Evolutionary conservation across 495 filamentous ascomycete species (phyloP), one percentile per base, ranked within the genome.

Genomic region (Lophiostoma macrostomum): DNA sequence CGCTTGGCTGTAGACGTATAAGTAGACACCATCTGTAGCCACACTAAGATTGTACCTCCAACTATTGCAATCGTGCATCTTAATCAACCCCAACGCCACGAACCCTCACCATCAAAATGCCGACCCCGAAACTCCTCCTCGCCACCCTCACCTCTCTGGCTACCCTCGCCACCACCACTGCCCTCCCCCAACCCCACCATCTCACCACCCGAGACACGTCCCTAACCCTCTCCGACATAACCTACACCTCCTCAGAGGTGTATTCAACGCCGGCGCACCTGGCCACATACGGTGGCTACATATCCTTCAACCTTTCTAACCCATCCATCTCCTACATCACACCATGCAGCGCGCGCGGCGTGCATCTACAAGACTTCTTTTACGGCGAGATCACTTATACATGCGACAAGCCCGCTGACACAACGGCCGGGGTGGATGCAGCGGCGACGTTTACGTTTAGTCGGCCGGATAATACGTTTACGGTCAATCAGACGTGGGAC

Each of bases 231-330:
- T 10, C 1, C 27, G 28, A 53, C 25, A 53, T 53, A 11, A 24
- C 13, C 29, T 53, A 53, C 50, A 3, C 19, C 24, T 46, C 38
- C 38, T 2, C 12, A 14, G 37, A 28, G 20, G 28, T 46, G 5
- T 53, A 53, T 30, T 44, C 39, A 1, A 53, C 50, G 8, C 50
- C 50, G 13, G 37, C 50, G 2, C 50, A 53, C 27, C 40, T 53
- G 8, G 50, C 50, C 22, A 40, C 37, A 10, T 43, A 43, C 24
- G 39, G 41, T 12, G 50, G 50, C 38, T 11, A 14, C 12, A 53
- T 53, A 14, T 7, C 13, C 4, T 53, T 53, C 39, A 53, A 46
- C 31, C 16, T 46, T 3, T 36, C 28, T 12, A 44, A 36, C 50
- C n/a, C 39, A 5, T 27, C 38, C 3, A 20, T 36, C 11, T 28